Evolutionary conservation across 1,284 basidiomycete species (phyloP).

Genomic region (Thelephora terrestris): DNA sequence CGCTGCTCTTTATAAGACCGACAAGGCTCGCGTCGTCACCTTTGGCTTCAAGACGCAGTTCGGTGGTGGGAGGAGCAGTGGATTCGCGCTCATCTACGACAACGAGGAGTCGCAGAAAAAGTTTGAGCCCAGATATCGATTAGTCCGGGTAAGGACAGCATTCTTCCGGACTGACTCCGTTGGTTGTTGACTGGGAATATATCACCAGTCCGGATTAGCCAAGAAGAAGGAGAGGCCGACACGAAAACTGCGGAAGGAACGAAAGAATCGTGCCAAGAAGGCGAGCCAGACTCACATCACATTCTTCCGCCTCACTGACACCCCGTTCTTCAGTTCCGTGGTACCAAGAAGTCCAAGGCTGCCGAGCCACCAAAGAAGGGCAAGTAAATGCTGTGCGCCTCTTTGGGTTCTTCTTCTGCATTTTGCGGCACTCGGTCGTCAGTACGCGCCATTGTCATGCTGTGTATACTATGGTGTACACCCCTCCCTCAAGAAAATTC

Average conservation of each 20-base stretch:
- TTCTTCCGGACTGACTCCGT: slow-evolving; percentile 3
- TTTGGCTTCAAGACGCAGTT: slow-evolving; percentile 89
- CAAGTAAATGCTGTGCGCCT: slow-evolving; percentile 46
- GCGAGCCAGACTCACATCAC: slow-evolving; percentile 29
- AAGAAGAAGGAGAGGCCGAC: slow-evolving; percentile 87
- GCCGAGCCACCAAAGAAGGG: slow-evolving; percentile 82
- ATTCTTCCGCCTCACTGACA: background rate
- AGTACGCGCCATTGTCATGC: slow-evolving; percentile 27
- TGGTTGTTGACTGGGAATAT: slow-evolving; percentile 2
- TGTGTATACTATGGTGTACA: slow-evolving; percentile 34
- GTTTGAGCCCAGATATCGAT: slow-evolving; percentile 95
- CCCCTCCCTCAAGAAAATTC: slow-evolving; percentile 30
- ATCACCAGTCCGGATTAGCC: slow-evolving; percentile 68
- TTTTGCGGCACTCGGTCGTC: slow-evolving; percentile 18
- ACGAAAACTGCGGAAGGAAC: slow-evolving; percentile 98
- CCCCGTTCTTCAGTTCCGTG: slow-evolving; percentile 53
- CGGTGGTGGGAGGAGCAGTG: slow-evolving; percentile 97
- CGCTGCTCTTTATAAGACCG: slow-evolving; percentile 66
- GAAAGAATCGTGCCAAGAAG: slow-evolving; percentile 99
- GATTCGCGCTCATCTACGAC: slow-evolving; percentile 98
- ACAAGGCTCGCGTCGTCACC: slow-evolving; percentile 69
- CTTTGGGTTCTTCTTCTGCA: slow-evolving; percentile 6
- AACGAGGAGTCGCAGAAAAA: slow-evolving; percentile 90
- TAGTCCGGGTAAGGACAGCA: slow-evolving; percentile 73
- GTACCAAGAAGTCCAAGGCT: slow-evolving; percentile 90